Base-by-base conservation (phyloP, 805 yeast genomes). In the Phaffomyces thermotolerans region DNA sequence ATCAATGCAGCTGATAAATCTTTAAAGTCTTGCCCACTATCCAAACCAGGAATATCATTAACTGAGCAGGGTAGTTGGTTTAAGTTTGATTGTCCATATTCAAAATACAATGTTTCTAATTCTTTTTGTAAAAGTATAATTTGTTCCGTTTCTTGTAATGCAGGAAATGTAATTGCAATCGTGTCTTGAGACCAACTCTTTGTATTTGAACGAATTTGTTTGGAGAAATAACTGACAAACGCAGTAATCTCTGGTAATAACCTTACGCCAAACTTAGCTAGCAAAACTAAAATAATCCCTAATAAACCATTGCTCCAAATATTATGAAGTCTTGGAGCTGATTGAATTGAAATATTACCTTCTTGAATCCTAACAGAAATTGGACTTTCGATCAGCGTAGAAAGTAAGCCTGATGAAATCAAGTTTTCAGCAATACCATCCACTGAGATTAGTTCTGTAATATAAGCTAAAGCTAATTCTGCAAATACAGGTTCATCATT, bases 231-330 rank as follows among this genome's bases (percentile, higher is more conserved):
- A 18, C 74, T 68, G 4, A 81, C 68, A 48, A 87, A 84, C 37
- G 77, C 65, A 46, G 83, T 73, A 8, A 79, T 64, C 45, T 87
- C 93, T 3, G 87, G 79, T 1, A 82, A 51, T 2, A 83, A 67
- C 36, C 76, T 69, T 1, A 72, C 72, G 1, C 91, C 91, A 46
- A 88, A 76, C 39, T 72, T 74, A 24, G 79, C 70, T 34, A 87
- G 57, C 14, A 86, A 62, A 1, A 76, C 66, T 40, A 86, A 64
- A 18, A 84, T 65, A 6, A 86, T 75, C 0, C 93, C 80, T 27
- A 90, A 66, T 15, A 90, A 63, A 1, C 96, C 95, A 54, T 81
- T 79, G n/a, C 79, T 74, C 97, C 97, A 90, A n/a, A 85, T 67
- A 41, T 75, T 72, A 59, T 89, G 91, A 46, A 84, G 63, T 39